phyloP scores from a whole-genome alignment of 257 asterid species.

The Solanum rostratum region DNA sequence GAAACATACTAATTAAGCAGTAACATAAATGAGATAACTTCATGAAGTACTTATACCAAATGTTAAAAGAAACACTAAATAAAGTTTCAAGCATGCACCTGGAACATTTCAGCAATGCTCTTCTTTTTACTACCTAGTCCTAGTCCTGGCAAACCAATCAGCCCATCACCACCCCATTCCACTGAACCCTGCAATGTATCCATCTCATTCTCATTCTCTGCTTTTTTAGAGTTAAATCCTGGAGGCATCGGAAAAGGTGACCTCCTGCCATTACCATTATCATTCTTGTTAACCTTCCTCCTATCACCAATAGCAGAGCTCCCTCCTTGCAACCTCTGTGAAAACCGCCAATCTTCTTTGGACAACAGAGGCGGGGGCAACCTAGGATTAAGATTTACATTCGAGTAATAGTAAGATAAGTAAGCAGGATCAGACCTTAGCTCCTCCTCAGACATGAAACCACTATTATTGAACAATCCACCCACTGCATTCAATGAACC shows the following conservation, averaged over 20 bases:
- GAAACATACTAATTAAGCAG: not conserved
- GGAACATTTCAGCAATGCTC: conserved; percentile 76
- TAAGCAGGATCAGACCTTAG: conserved; percentile 96
- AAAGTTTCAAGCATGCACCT: conserved; percentile 33
- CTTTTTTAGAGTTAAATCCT: conserved; percentile 51
- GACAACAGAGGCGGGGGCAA: conserved; percentile 93
- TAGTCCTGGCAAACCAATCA: conserved; percentile 84
- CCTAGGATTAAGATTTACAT: conserved; percentile 91
- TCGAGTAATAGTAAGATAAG: conserved; percentile 71
- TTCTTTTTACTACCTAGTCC: conserved; percentile 69
- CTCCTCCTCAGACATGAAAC: conserved; percentile 76
- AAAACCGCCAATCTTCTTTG: conserved; percentile 87
- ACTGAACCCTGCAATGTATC: conserved; percentile 47
- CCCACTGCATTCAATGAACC: conserved; percentile 90
- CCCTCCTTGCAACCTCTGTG: conserved; percentile 84
- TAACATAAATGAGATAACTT: not conserved
- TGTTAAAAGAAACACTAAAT: not conserved
- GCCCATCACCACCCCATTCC: conserved; percentile 93
- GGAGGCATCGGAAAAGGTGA: conserved; percentile 60
- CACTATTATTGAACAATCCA: conserved; percentile 64
- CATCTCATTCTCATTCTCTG: conserved; percentile 35
- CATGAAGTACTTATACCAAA: not conserved
- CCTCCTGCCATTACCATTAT: conserved; percentile 44
- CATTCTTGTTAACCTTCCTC: conserved; percentile 70
- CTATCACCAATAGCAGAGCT: conserved; percentile 86